phyloP scores from a whole-genome alignment of 108 stramenopile species.

The Nitzschia sp. region DNA sequence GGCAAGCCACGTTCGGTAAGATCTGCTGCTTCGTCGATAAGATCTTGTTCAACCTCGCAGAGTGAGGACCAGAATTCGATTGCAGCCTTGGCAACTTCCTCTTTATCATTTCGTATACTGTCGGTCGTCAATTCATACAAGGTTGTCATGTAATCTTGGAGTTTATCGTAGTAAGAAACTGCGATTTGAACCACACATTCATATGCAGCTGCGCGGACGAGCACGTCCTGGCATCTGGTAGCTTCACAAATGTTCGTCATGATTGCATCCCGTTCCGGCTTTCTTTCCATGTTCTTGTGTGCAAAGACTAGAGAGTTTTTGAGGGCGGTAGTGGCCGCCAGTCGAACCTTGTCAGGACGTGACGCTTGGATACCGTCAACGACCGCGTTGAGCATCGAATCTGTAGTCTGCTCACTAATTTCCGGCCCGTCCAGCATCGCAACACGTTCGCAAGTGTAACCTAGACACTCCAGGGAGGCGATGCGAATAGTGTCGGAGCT shows the following conservation, averaged over 20 bases:
- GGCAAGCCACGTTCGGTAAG: slow-evolving; percentile 45
- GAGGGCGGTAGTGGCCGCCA: slow-evolving; percentile 88
- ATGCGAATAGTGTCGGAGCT: slow-evolving; percentile 75
- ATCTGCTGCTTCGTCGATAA: slow-evolving; percentile 73
- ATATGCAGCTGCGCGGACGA: slow-evolving; percentile 84
- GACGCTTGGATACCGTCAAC: slow-evolving; percentile 92
- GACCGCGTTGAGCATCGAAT: slow-evolving; percentile 94
- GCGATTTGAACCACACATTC: slow-evolving; percentile 91
- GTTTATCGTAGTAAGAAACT: slow-evolving; percentile 89
- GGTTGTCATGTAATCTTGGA: slow-evolving; percentile 89
- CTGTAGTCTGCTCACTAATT: slow-evolving; percentile 78
- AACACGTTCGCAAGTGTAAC: slow-evolving; percentile 92
- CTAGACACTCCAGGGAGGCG: slow-evolving; percentile 91
- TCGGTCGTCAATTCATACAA: slow-evolving; percentile 89
- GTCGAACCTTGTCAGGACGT: slow-evolving; percentile 78
- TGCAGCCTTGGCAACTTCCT: slow-evolving; percentile 88
- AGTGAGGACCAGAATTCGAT: slow-evolving; percentile 97
- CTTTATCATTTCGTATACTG: slow-evolving; percentile 78
- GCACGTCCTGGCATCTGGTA: slow-evolving; percentile 70
- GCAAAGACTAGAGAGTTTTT: slow-evolving; percentile 92
- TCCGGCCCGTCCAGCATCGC: slow-evolving; percentile 63
- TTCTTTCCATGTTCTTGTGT: slow-evolving; percentile 88
- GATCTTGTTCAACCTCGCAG: slow-evolving; percentile 88
- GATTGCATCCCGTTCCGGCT: slow-evolving; percentile 90
- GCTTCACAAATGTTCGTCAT: slow-evolving; percentile 95